phyloP scores from a whole-genome alignment of 805 yeast genomes.

The Geotrichum ghanense region DNA sequence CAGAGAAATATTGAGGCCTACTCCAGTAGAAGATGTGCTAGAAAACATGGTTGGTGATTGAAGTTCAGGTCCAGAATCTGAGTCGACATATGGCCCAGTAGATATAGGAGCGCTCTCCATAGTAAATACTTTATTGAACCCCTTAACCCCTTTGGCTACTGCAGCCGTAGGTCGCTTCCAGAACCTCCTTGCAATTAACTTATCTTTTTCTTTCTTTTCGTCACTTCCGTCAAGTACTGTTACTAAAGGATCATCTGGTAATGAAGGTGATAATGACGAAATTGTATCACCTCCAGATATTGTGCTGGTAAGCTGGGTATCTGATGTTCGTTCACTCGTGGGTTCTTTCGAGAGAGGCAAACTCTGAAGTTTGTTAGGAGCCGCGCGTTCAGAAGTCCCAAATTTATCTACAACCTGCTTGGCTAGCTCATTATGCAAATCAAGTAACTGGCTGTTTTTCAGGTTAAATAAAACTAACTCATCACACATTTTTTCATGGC shows the following conservation, averaged over 20 bases:
- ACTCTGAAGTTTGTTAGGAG: slow-evolving; percentile 2
- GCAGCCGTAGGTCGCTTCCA: slow-evolving; percentile 22
- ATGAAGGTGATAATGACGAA: background rate
- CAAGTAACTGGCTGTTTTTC: slow-evolving; percentile 27
- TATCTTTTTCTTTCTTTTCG: slow-evolving; percentile 14
- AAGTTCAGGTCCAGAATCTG: background rate
- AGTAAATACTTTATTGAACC: slow-evolving; percentile 24
- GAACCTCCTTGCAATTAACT: slow-evolving; percentile 16
- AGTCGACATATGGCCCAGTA: slow-evolving; percentile 2
- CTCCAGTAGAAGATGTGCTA: too few relatives aligned
- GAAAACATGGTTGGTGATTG: background rate
- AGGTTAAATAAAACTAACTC: slow-evolving; percentile 23
- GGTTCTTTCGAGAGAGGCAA: slow-evolving; percentile 4
- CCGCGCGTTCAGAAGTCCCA: slow-evolving; percentile 1
- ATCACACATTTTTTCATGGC: slow-evolving; percentile 19
- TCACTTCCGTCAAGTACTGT: slow-evolving; percentile 19
- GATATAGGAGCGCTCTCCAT: slow-evolving; percentile 6
- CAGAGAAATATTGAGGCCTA: background rate
- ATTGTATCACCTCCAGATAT: slow-evolving; percentile 7
- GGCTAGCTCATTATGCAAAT: slow-evolving; percentile 28
- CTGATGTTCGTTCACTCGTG: slow-evolving; percentile 6
- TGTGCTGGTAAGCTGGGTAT: slow-evolving; percentile 5
- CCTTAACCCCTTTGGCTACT: slow-evolving; percentile 22
- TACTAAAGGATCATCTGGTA: slow-evolving; percentile 19
- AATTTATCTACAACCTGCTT: slow-evolving; percentile 25